A percentile compares a stretch with the other conserved stretches of the same genome.
Evolutionary conservation across 1,284 basidiomycete genomes (phyloP).

Genomic region (Ganoderma resinaceum): DNA sequence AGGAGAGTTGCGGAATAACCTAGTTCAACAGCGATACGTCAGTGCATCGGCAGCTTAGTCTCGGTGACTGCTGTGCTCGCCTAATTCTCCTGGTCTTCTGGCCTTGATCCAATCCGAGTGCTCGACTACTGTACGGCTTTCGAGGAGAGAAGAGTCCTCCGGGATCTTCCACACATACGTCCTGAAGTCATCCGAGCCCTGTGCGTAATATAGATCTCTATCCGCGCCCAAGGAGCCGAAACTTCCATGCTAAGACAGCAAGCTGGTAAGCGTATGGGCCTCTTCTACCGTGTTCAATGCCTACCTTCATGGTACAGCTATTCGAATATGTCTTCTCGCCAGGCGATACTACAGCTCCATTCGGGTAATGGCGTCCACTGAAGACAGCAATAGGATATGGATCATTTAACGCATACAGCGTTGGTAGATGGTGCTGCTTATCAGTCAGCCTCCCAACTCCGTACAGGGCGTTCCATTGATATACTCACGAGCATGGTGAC

Average conservation of each 20-base stretch:
- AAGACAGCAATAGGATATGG: constrained; percentile 73
- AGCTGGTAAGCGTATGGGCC: neutral
- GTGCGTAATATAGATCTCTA: constrained; percentile 64
- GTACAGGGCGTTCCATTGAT: neutral
- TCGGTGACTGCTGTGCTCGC: constrained; percentile 38
- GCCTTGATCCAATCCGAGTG: constrained; percentile 49
- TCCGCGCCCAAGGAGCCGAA: constrained; percentile 69
- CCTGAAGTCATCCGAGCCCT: constrained; percentile 83
- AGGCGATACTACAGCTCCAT: constrained; percentile 53
- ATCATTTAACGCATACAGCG: constrained; percentile 71
- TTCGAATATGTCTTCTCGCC: constrained; percentile 69
- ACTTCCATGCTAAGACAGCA: constrained; percentile 65
- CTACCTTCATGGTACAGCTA: constrained; percentile 79
- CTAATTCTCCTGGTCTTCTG: constrained; percentile 42
- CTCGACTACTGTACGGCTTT: constrained; percentile 50
- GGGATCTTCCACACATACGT: constrained; percentile 84
- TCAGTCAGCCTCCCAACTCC: neutral
- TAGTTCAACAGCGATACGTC: constrained; percentile 33
- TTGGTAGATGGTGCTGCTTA: constrained; percentile 67
- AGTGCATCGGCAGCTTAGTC: neutral
- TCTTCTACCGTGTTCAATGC: neutral
- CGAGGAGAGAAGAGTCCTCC: constrained; percentile 48
- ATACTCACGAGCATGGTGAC: constrained; percentile 67
- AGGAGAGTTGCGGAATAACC: constrained; percentile 53
- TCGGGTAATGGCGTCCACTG: constrained; percentile 59